Evolutionary conservation across 768 basidiomycete species (phyloP).

Genomic region (Macrolepiota dolichaula): DNA sequence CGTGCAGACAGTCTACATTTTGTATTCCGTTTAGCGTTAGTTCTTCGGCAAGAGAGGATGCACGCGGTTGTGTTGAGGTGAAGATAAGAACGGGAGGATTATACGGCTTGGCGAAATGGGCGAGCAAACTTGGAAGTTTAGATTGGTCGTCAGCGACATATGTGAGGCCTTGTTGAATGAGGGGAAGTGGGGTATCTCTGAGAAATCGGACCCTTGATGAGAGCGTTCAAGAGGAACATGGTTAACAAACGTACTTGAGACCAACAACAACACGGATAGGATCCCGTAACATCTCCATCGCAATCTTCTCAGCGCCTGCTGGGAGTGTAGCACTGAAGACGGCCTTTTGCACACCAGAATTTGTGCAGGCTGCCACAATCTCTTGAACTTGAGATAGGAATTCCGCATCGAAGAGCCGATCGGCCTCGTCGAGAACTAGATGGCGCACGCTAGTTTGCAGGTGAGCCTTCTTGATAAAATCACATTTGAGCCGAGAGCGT

Average conservation of each 20-base stretch:
- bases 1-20: slow-evolving; percentile 89
- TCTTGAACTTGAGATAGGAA: slow-evolving; percentile 89
- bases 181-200: slow-evolving; percentile 91
- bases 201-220: not conserved
- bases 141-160: slow-evolving; percentile 93
- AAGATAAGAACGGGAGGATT: slow-evolving; percentile 92
- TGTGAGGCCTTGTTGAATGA: slow-evolving; percentile 84
- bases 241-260: slow-evolving; percentile 65
- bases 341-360: slow-evolving; percentile 72
- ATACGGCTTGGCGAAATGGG: slow-evolving; percentile 77
- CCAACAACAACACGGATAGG: slow-evolving; percentile 96
- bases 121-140: slow-evolving; percentile 86
- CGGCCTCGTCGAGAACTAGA: slow-evolving; percentile 87
- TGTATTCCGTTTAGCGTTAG: slow-evolving; percentile 73
- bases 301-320: slow-evolving; percentile 80
- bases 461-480: not conserved
- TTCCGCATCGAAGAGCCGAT: slow-evolving; percentile 85
- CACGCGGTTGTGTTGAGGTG: slow-evolving; percentile 84
- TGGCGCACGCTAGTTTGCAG: slow-evolving; percentile 67
- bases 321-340: slow-evolving; percentile 96
- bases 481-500: slow-evolving; percentile 21
- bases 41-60: slow-evolving; percentile 76
- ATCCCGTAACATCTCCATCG: slow-evolving; percentile 79
- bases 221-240: not conserved
- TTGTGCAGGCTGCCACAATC: slow-evolving; percentile 74